Percentiles rank a stretch among this genome's conserved stretches.
These are phyloP conservation scores for Xerocomellus amylosporus DNA, from an alignment of 768 basidiomycete species.

Conservation along the genomic window DNA sequence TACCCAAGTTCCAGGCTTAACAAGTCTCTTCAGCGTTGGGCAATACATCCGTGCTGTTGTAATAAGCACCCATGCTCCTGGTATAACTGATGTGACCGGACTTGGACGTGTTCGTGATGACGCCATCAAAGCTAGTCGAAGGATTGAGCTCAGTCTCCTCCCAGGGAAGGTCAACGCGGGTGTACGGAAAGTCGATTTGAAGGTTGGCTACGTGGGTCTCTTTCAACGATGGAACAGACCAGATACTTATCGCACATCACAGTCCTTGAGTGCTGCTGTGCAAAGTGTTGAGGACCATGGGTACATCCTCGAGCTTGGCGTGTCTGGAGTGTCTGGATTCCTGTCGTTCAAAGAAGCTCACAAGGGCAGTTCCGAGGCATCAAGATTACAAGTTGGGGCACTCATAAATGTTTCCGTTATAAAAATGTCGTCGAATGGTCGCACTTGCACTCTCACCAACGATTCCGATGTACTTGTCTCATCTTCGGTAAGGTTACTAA, in stretches of 20 bases:
- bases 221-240: not conserved
- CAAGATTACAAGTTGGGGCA: conserved; percentile 57
- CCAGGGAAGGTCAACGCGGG: conserved; percentile 85
- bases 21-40: conserved; percentile 75
- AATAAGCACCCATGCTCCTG: conserved; percentile 62
- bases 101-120: conserved; percentile 68
- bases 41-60: conserved; percentile 85
- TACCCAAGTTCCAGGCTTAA: conserved; percentile 60
- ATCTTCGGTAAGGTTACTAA: conserved; percentile 48
- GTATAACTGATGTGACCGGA: conserved; percentile 55
- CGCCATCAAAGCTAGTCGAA: conserved; percentile 60
- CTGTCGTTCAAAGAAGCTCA: conserved; percentile 72
- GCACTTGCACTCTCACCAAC: conserved; percentile 69
- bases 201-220: conserved; percentile 65
- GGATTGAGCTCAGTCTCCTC: conserved; percentile 80
- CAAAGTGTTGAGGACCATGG: conserved; percentile 93
- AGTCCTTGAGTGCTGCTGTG: conserved; percentile 76
- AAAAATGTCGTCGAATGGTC: conserved; percentile 70
- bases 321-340: conserved; percentile 80
- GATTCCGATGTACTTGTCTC: conserved; percentile 48
- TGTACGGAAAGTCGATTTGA: conserved; percentile 74
- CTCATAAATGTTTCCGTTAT: conserved; percentile 65
- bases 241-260: conserved; percentile 5
- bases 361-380: conserved; percentile 32
- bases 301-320: conserved; percentile 83